phyloP scores from a whole-genome alignment of 495 filamentous ascomycete species.

The Neurospora cerealis region DNA sequence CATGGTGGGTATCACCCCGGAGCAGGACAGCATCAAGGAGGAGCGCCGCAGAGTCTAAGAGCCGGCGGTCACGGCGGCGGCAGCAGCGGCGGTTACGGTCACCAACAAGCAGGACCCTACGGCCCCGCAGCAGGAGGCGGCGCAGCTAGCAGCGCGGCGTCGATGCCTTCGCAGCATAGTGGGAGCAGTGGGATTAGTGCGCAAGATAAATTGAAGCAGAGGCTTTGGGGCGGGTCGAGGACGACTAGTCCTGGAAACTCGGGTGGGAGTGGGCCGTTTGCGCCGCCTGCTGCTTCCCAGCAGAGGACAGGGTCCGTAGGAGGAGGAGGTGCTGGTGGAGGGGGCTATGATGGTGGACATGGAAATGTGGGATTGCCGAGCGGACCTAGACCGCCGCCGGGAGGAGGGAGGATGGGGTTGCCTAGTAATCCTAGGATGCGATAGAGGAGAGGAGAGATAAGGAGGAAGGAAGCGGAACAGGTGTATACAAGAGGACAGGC shows the following conservation, averaged over 20 bases:
- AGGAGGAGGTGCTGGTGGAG: background rate
- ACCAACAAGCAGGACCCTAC: constrained; percentile 11
- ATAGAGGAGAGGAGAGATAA: background rate
- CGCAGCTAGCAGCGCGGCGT: constrained; percentile 6
- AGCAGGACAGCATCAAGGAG: constrained; percentile 57
- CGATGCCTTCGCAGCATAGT: background rate
- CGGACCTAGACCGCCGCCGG: background rate
- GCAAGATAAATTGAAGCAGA: constrained; percentile 40
- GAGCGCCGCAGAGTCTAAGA: constrained; percentile 42
- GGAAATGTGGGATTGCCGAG: background rate
- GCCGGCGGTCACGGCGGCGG: constrained; percentile 18
- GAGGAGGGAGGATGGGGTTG: background rate
- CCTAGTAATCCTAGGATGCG: background rate
- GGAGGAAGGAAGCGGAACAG: background rate
- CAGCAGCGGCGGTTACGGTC: constrained; percentile 13
- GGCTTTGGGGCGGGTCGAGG: constrained; percentile 37
- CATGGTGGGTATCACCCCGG: constrained; percentile 18
- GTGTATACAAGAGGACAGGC: background rate
- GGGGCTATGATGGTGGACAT: background rate
- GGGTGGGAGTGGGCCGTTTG: constrained; percentile 21
- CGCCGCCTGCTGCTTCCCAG: constrained; percentile 22
- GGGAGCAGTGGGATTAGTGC: constrained; percentile 18
- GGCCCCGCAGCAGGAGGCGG: constrained; percentile 22
- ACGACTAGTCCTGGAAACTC: constrained; percentile 26
- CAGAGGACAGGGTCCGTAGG: background rate